Evolutionary conservation across 805 yeast genomes (phyloP).

Genomic region (Helenozyma rhizophorensis): DNA sequence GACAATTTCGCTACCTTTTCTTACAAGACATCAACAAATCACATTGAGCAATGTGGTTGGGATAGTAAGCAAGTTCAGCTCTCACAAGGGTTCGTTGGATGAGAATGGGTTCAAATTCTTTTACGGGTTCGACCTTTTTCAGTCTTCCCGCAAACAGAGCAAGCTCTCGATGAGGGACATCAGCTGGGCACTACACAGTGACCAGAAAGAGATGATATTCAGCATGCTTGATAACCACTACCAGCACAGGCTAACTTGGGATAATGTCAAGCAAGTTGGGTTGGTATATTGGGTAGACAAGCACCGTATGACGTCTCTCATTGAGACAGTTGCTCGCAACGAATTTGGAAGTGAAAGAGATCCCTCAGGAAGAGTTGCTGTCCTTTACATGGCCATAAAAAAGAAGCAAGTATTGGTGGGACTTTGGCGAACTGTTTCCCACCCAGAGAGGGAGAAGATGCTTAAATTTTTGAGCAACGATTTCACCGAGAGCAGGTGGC

Average conservation of each 20-base stretch:
- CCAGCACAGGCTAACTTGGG: conserved; percentile 53
- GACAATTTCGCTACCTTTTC: conserved; percentile 64
- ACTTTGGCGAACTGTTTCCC: conserved; percentile 76
- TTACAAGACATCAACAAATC: conserved; percentile 89
- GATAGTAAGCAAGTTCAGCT: conserved; percentile 54
- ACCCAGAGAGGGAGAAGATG: conserved; percentile 82
- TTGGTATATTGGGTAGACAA: conserved; percentile 61
- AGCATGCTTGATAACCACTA: conserved; percentile 43
- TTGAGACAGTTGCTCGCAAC: conserved; percentile 70
- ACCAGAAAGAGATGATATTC: conserved; percentile 64
- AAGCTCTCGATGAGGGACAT: conserved; percentile 73
- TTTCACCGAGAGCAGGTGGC: conserved; percentile 74
- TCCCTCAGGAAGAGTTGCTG: conserved; percentile 64
- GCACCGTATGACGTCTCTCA: conserved; percentile 30
- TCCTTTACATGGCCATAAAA: conserved; percentile 72
- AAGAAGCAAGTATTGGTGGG: conserved; percentile 76
- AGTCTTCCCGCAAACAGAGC: conserved; percentile 44
- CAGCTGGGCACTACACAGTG: conserved; percentile 83
- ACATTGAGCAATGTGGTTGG: conserved; percentile 69
- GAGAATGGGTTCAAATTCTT: conserved; percentile 67
- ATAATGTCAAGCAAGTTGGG: conserved; percentile 53
- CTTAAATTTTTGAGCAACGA: conserved; percentile 72
- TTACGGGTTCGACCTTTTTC: conserved; percentile 65
- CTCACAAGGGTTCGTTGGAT: conserved; percentile 45
- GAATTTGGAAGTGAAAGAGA: conserved; percentile 63